phyloP scores from a whole-genome alignment of 2,329 filamentous ascomycete species.

The Lecanosticta acicola region DNA sequence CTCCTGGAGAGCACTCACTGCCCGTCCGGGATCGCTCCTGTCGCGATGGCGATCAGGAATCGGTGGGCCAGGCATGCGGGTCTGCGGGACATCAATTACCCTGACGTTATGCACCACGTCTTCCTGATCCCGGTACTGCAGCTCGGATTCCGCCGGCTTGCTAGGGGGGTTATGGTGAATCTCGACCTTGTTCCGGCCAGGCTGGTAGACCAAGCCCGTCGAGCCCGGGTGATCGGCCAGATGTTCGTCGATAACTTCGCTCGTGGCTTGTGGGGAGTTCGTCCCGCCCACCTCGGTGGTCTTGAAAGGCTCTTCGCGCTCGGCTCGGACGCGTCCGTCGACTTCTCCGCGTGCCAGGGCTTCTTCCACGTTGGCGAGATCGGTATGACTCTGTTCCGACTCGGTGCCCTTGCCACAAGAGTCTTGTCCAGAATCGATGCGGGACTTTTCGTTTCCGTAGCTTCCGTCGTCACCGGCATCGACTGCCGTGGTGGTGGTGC shows the following conservation, averaged over 20 bases:
- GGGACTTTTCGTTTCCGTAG: background rate
- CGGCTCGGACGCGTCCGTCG: constrained; percentile 1
- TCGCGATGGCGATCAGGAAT: background rate
- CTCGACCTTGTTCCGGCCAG: constrained; percentile 9
- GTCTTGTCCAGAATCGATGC: background rate
- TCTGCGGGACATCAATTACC: constrained; percentile 13
- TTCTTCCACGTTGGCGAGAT: background rate
- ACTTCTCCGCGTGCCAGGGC: constrained; percentile 4
- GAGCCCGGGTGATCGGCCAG: background rate
- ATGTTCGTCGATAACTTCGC: too few species aligned
- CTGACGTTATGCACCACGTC: constrained; percentile 19
- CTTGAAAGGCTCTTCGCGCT: background rate
- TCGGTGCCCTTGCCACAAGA: background rate
- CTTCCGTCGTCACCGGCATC: background rate
- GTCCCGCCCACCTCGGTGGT: background rate
- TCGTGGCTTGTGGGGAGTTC: too few species aligned
- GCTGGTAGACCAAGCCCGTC: background rate
- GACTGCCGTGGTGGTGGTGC: background rate
- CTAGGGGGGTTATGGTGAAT: constrained; percentile 19
- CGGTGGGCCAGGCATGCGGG: background rate
- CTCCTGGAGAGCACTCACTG: background rate
- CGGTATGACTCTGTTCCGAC: background rate
- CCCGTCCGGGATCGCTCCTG: background rate
- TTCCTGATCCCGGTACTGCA: constrained; percentile 17
- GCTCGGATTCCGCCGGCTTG: constrained; percentile 13